Evolutionary conservation across 1,284 basidiomycete species (phyloP).

Genomic region (Boletus hoseneyae): DNA sequence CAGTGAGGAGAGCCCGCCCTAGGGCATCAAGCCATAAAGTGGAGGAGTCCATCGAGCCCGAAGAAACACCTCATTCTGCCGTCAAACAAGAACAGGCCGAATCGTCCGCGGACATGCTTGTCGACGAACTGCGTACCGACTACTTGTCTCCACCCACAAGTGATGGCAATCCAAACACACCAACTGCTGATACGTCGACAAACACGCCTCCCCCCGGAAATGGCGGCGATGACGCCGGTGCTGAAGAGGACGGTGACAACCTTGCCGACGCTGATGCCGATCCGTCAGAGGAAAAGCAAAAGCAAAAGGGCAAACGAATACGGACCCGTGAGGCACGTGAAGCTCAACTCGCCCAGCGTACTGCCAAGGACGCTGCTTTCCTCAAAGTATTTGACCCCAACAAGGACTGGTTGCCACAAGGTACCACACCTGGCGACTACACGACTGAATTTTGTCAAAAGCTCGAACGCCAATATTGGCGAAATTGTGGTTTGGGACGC

Average conservation of each 20-base stretch:
- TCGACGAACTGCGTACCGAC: slow-evolving; percentile 1
- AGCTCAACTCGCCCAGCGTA: slow-evolving; percentile 51
- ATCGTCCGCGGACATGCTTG: slow-evolving; percentile 17
- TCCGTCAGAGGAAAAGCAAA: slow-evolving; percentile 35
- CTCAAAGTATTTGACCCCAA: slow-evolving; percentile 68
- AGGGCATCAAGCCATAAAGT: slow-evolving; percentile 13
- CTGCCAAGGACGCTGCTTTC: slow-evolving; percentile 59
- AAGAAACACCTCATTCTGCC: slow-evolving; percentile 11
- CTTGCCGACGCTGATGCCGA: slow-evolving; percentile 11
- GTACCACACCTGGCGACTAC: slow-evolving; percentile 71
- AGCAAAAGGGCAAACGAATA: slow-evolving; percentile 42
- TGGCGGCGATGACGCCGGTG: slow-evolving; percentile 12
- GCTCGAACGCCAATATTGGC: slow-evolving; percentile 91
- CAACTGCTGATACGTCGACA: too few species aligned
- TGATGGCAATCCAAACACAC: slow-evolving; percentile 14
- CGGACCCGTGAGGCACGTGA: slow-evolving; percentile 51
- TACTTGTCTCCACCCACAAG: slow-evolving; percentile 33
- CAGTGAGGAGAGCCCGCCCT: slow-evolving; percentile 17
- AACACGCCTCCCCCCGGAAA: slow-evolving; percentile 3
- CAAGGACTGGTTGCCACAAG: slow-evolving; percentile 74
- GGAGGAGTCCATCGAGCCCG: slow-evolving; percentile 27
- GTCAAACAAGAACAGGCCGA: slow-evolving; percentile 35
- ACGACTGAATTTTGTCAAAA: slow-evolving; percentile 83
- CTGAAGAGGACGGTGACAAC: slow-evolving; percentile 16
- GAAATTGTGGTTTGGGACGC: slow-evolving; percentile 83